Evolutionary conservation across 768 basidiomycete species (phyloP), one percentile per base, ranked within the genome.

Genomic region (Russula sp.): DNA sequence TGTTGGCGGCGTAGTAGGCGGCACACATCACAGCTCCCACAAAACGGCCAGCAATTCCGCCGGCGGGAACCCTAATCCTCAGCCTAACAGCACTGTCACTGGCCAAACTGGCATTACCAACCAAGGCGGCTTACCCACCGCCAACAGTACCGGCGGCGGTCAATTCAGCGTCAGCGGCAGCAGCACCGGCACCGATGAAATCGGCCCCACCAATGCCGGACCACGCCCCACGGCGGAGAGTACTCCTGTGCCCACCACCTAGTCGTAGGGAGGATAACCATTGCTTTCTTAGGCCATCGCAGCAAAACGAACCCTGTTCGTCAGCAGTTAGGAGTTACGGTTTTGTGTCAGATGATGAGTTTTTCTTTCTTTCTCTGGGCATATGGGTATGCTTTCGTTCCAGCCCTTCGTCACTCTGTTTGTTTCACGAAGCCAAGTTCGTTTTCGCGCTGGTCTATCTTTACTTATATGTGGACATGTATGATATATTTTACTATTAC

Each of bases 1-100:
- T 2, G 78, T 87, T 9, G 86, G 84, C 0, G 86, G 84, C 24
- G 84, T 78, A 0, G 85, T 85, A 1, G 86, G 83, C 24, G 85
- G 80, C 13, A 80, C 79, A 32, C 68, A 44, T 4, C 61, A 66
- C 34, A 38, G 48, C 51, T 40, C 48, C 26, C 5, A 26, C 49
- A 49, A 16, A n/a, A n/a, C n/a, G n/a, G n/a, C n/a, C n/a, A n/a
- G n/a, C n/a, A n/a, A n/a, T n/a, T n/a, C n/a, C n/a, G n/a, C n/a
- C n/a, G n/a, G n/a, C n/a, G n/a, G n/a, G n/a, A n/a, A n/a, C n/a
- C n/a, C n/a, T n/a, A n/a, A n/a, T n/a, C n/a, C n/a, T n/a, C n/a
- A n/a, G n/a, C n/a, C n/a, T n/a, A n/a, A n/a, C n/a, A n/a, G n/a
- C n/a, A n/a, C n/a, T n/a, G n/a, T n/a, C n/a, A n/a, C n/a, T n/a